Evolutionary conservation across 805 yeast genomes (phyloP), one percentile per base, ranked within the genome.

Genomic region (Candida odintsovae): DNA sequence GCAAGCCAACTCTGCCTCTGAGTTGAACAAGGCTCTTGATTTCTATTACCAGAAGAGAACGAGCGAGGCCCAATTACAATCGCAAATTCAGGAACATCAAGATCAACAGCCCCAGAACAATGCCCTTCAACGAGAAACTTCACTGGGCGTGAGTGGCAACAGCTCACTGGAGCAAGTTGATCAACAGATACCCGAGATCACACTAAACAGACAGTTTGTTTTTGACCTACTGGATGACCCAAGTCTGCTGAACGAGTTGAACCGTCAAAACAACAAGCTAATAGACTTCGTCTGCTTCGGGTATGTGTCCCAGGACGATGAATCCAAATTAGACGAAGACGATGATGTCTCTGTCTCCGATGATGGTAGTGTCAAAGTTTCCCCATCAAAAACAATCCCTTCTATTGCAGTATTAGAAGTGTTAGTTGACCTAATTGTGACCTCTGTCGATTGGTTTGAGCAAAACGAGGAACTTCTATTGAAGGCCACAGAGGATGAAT

Each of bases 281-380:
- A 51, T 80, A 15, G 85, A 80, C 55, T 68, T 80, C 47, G 63
- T 80, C 26, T 72, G 81, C 49, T 64, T 70, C 46, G 76, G 76
- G 1, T 71, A 68, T 51, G 64, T 68, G 22, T 50, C 53, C 22
- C 57, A 54, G 3, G 52, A 43, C 4, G 19, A 33, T 9, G 38
- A 28, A 13, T 13, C 31, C 31, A 28, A 13, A 11, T 3, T 19
- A 9, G 21, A 22, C 10, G 12, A 18, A 8, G 23, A 33, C n/a
- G 18, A 15, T 6, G 28, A 22, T 7, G 36, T 16, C 25, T 28
- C 22, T 5, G 22, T 18, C 12, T 31, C 33, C 39, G 23, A 37
- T 40, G 38, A 31, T 13, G 40, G 29, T 19, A 31, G 31, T 28
- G 31, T 28, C n/a, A 28, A 28, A 28, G n/a, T 28, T n/a, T 12